Evolutionary conservation across 2,329 filamentous ascomycete genomes (phyloP).

Genomic region (Colletotrichum sojae): DNA sequence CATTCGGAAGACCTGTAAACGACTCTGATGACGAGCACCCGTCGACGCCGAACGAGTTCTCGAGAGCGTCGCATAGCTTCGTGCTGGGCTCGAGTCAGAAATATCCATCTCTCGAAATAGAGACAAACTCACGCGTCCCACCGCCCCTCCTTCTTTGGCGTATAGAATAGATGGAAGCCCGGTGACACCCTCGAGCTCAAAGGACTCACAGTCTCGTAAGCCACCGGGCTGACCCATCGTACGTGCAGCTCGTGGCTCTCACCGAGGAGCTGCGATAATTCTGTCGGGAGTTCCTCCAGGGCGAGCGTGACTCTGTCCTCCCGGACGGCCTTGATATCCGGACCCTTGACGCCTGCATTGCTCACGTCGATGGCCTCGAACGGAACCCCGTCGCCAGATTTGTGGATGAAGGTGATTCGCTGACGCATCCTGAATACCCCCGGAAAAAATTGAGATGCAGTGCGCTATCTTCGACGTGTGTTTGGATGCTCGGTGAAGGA

Average conservation of each 20-base stretch:
- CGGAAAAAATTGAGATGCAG: background rate
- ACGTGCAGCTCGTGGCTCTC: conserved; percentile 81
- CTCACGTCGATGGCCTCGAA: conserved; percentile 74
- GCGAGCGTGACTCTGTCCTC: conserved; percentile 85
- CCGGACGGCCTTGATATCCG: conserved; percentile 74
- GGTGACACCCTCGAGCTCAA: conserved; percentile 82
- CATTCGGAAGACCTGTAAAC: conserved; percentile 70
- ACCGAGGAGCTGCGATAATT: conserved; percentile 74
- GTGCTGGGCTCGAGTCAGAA: conserved; percentile 51
- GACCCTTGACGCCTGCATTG: conserved; percentile 67
- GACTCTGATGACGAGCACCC: conserved; percentile 66
- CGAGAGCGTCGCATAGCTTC: conserved; percentile 71
- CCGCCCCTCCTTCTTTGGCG: conserved; percentile 62
- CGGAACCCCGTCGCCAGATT: conserved; percentile 74
- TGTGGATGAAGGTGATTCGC: conserved; percentile 84
- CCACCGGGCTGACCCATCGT: conserved; percentile 77
- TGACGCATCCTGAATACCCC: conserved; percentile 73
- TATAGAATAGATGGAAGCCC: conserved; percentile 86
- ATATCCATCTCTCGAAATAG: background rate
- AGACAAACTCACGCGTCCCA: conserved; percentile 45
- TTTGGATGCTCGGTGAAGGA: conserved; percentile 24
- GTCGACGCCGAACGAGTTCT: conserved; percentile 68
- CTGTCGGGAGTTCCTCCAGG: conserved; percentile 79
- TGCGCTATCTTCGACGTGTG: conserved; percentile 2
- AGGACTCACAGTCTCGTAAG: conserved; percentile 75